Base-by-base conservation (phyloP, 768 basidiomycete genomes). In the Phlebiopsis flavidoalba region DNA sequence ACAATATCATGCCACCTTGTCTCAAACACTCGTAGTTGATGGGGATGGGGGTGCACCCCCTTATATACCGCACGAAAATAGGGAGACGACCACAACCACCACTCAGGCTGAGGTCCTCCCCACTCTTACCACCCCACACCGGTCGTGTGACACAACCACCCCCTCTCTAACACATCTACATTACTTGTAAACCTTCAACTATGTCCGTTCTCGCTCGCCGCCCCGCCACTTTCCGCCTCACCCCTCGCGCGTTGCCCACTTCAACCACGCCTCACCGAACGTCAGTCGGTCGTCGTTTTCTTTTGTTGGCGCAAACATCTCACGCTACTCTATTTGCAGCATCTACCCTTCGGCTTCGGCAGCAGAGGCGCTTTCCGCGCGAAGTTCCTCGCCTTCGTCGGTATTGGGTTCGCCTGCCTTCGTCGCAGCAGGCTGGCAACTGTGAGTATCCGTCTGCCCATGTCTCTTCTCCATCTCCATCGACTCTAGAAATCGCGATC, bases 371-470 rank as follows among this genome's bases (percentile, higher is more conserved):
- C 60, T 24, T 61, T 61, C 55, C 26, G 47, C 8, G 60, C 60
- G 1, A 57, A 57, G 40, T 61, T 51, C 56, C 22, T 51, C 10
- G 17, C 55, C 33, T 50, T 61, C 55, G 36, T 61, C 12, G 55
- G 55, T 36, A 3, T 61, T 24, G 55, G 55, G 31, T 61, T 61
- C 55, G 15, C 60, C n/a, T 61, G 19, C 60, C 60, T 4, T 61
- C 56, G 40, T 61, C 19, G 60, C 60, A 37, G 55, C 54, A 14
- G 57, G 49, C 48, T 61, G 60, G 60, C 60, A 61, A 51, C 54
- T 61, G 60, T 61, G 55, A 61, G 60, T 53, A 33, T 50, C 31
- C 35, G 26, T 53, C n/a, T 17, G 5, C 45, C 33, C 58, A 37
- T 19, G 24, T 33, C 49, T 12, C 19, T 3, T n/a, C 40, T 35